Percentiles rank a stretch among this genome's conserved stretches.
Evolutionary conservation across 768 basidiomycete genomes (phyloP).

Genomic region (Grammothele lineata): DNA sequence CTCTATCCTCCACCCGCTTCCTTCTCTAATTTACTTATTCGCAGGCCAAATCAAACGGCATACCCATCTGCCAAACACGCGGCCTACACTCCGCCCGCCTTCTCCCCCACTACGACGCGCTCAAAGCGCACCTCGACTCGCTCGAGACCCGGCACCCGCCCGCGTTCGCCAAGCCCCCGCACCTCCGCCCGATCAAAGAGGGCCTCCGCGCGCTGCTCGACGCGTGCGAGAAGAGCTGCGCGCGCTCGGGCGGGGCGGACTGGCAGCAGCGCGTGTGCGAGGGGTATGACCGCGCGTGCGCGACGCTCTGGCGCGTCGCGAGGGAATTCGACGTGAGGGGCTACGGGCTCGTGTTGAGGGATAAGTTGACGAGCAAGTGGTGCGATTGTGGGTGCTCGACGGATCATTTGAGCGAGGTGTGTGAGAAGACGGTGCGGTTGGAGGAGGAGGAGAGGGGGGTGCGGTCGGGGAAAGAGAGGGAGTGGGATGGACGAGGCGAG

Average conservation of each 20-base stretch:
- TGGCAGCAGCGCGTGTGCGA: conserved; percentile 58
- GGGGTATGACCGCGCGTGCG: conserved; percentile 61
- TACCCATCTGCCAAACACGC: conserved; percentile 57
- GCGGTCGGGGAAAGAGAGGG: conserved; percentile 60
- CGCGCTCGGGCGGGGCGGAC: conserved; percentile 36
- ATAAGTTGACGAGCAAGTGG: conserved; percentile 73
- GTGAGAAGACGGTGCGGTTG: conserved; percentile 66
- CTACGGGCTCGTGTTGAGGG: conserved; percentile 63
- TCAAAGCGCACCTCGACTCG: conserved; percentile 57
- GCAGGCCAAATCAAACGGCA: conserved; percentile 73
- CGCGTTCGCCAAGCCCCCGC: conserved; percentile 60
- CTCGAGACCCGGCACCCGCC: conserved; percentile 56
- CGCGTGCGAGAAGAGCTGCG: conserved; percentile 57
- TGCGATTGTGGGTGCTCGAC: conserved; percentile 81
- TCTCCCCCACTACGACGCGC: conserved; percentile 53
- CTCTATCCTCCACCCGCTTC: too few species aligned
- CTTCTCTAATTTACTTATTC: too few species aligned
- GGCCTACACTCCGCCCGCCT: conserved; percentile 67
- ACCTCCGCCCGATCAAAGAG: conserved; percentile 53
- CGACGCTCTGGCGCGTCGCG: conserved; percentile 67
- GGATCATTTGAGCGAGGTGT: conserved; percentile 73
- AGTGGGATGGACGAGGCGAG: conserved; percentile 71
- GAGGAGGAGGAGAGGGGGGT: conserved; percentile 61
- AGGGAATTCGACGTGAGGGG: conserved; percentile 70
- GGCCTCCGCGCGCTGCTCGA: conserved; percentile 63